Base-by-base conservation (phyloP, 495 filamentous ascomycete species). In the Tuber indicum region DNA sequence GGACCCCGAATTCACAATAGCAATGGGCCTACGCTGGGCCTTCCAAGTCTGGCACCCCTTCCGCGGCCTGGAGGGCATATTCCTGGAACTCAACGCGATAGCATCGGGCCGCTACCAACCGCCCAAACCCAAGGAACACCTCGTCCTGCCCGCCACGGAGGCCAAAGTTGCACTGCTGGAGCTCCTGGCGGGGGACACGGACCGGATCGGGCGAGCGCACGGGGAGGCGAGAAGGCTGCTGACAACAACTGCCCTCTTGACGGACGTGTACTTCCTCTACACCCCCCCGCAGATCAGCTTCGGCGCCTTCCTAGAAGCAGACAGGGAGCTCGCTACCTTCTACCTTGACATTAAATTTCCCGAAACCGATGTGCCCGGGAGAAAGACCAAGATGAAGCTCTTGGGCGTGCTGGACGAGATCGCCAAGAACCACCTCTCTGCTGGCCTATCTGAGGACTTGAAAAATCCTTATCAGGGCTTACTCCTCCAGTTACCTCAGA, bases 281-380 rank as follows among this genome's bases (percentile, higher is more conserved):
- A 97, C 96, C 4, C 96, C 96, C 0, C 91, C 92, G 21, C 96
- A 99, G 84, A 96, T 98, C 83, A 94, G 93, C 91, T 87, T 97
- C 32, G 90, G 93, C 0, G 90, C 94, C 0, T 86, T 98, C 43
- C 86, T 90, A 21, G 86, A 94, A 74, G 92, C 90, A 0, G 96
- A 99, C 82, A 86, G 87, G 52, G 91, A 89, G 8, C 86, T 98
- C 21, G 88, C 90, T 2, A 85, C 89, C 78, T 91, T 91, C 78
- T 92, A 96, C 82, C 88, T 98, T 19, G 86, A 88, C 62, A 87
- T 90, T 3, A 97, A 96, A 81, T 88, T 97, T 69, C 85, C 83
- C 0, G 26, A 66, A 4, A 36, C 12, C 26, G 58, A 66, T 26
- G 12, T 66, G 26, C 4, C 58, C 26, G 26, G 26, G 14, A 36